Base-by-base conservation (phyloP, 805 yeast species). In the Clavispora fructus region DNA sequence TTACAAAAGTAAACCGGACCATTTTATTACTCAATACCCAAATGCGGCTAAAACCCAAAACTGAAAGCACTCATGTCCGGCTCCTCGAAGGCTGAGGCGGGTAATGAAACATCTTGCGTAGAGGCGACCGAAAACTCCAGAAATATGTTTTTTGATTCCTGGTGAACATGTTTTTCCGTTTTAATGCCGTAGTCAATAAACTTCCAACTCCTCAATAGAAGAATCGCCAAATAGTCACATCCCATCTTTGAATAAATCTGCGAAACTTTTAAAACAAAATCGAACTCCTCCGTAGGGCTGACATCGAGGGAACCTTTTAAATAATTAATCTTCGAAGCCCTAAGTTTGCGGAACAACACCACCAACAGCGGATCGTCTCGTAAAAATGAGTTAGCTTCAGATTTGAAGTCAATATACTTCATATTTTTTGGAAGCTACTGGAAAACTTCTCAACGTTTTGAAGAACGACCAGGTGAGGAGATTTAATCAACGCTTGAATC, bases 161-260 rank as follows among this genome's bases (percentile, higher is more conserved):
- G 39, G 8, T 45, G 43, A 6, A 27, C 14, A 16, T 30, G 41
- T 35, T 39, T 45, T 8, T 43, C 44, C 28, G 32, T 31, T 29
- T 37, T 28, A 28, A 14, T 39, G 12, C 51, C 56, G 26, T 42
- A 50, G 33, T 53, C 50, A 35, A 54, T 45, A 58, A 89, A 90
- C 28, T 67, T 66, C 97, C 97, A 91, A 49, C 78, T 79, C 41
- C 70, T 71, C 1, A 85, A 69, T 40, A 90, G 61, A 43, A 80
- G 74, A 23, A 87, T 59, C 0, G 90, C 82, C 37, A 92, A 62
- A 49, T 82, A 78, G 56, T 91, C 95, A 65, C 98, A 91, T 0
- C 98, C 98, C 96, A 91, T 88, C 47, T 95, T 72, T 13, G 80
- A 74, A 57, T 89, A 87, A 50, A 89, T 83, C 32, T 75, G 68